Percentiles rank a stretch among this genome's conserved stretches.
These are phyloP conservation scores for Candida caryicola DNA, from an alignment of 805 yeast genomes.

Conservation along the genomic window DNA sequence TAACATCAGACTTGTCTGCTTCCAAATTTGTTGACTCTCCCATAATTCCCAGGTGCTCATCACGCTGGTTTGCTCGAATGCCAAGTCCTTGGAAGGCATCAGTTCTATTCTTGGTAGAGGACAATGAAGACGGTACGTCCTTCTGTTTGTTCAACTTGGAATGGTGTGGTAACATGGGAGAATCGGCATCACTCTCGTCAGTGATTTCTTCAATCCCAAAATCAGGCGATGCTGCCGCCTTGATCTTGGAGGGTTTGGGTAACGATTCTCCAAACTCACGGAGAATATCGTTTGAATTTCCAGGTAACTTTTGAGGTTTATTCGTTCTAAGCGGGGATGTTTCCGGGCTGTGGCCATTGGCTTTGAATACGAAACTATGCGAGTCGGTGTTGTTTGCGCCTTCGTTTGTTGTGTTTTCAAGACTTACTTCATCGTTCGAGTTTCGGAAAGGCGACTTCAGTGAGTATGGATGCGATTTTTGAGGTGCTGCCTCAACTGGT, in stretches of 20 bases:
- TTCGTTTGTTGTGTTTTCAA: not conserved
- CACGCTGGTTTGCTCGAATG: conserved; percentile 1
- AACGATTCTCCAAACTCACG: conserved; percentile 4
- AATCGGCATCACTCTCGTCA: conserved; percentile 21
- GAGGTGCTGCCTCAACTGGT: not conserved
- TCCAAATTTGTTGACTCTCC: conserved; percentile 16
- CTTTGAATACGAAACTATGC: conserved; percentile 15
- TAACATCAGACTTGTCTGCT: conserved; percentile 12
- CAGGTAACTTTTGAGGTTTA: not conserved
- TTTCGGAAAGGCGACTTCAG: conserved; percentile 8
- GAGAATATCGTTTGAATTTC: conserved; percentile 1
- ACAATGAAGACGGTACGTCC: no score
- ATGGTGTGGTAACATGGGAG: not conserved
- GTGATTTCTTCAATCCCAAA: conserved; percentile 38
- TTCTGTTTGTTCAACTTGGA: conserved; percentile 2
- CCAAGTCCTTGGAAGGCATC: conserved; percentile 7
- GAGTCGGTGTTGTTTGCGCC: conserved; percentile 6
- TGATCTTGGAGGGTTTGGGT: conserved; percentile 3
- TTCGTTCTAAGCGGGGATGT: conserved; percentile 21
- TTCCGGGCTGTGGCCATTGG: conserved; percentile 7
- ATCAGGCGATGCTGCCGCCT: conserved; percentile 19
- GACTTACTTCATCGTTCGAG: not conserved
- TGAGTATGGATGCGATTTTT: conserved; percentile 10
- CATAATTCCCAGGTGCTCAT: conserved; percentile 8
- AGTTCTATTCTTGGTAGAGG: not conserved